Percentiles rank a stretch among this genome's conserved stretches.
Evolutionary conservation across 2,329 filamentous ascomycete species (phyloP).

Genomic region (Fusarium newnesense): DNA sequence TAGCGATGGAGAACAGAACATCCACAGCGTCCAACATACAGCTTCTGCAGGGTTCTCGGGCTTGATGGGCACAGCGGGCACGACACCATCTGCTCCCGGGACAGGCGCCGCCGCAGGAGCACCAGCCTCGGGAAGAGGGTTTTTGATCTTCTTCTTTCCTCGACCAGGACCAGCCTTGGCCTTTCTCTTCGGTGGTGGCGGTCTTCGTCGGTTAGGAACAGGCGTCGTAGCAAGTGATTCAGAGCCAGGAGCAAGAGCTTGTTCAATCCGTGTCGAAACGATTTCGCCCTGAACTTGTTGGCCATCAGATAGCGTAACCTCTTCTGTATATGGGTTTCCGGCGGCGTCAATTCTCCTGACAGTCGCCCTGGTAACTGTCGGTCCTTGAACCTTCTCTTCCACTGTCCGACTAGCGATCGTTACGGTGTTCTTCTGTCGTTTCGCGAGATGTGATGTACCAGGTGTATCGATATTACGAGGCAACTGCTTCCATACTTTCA

Average conservation of each 20-base stretch:
- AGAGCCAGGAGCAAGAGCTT: slow-evolving; percentile 56
- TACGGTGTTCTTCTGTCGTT: slow-evolving; percentile 70
- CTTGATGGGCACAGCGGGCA: slow-evolving; percentile 52
- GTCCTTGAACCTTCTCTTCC: slow-evolving; percentile 55
- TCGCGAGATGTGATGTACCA: slow-evolving; percentile 66
- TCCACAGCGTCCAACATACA: slow-evolving; percentile 17
- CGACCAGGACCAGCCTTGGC: slow-evolving; percentile 78
- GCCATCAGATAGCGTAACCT: slow-evolving; percentile 83
- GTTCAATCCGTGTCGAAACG: slow-evolving; percentile 67
- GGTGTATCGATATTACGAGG: slow-evolving; percentile 66
- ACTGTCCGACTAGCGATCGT: slow-evolving; percentile 65
- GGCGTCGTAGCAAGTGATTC: slow-evolving; percentile 60
- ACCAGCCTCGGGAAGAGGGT: slow-evolving; percentile 52
- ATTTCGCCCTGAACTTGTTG: slow-evolving; percentile 86
- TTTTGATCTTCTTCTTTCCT: slow-evolving; percentile 81
- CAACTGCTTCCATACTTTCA: slow-evolving; percentile 71
- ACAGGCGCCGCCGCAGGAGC: slow-evolving; percentile 49
- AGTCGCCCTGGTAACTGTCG: slow-evolving; percentile 79
- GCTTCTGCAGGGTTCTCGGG: slow-evolving; percentile 52
- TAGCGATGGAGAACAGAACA: slow-evolving; percentile 12
- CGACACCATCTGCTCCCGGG: slow-evolving; percentile 50
- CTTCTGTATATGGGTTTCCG: slow-evolving; percentile 85
- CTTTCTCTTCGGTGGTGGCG: slow-evolving; percentile 83
- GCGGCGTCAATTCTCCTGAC: slow-evolving; percentile 81
- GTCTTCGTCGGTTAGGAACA: slow-evolving; percentile 66